phyloP scores from a whole-genome alignment of 805 yeast species.

The Pichia manshurica region DNA sequence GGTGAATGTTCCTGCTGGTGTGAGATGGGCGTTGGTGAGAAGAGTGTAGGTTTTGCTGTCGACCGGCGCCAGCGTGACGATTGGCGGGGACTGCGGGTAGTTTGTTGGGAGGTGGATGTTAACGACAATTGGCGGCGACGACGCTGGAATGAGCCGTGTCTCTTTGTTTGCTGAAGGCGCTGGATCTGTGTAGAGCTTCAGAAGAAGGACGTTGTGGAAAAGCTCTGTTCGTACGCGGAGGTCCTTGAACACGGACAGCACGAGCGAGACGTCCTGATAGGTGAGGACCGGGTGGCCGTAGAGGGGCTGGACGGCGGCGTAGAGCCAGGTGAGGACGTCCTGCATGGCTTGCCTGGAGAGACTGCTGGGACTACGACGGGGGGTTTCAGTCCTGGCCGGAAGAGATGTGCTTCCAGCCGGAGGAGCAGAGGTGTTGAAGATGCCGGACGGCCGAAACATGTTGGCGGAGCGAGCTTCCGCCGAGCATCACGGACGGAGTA shows the following conservation, averaged over 20 bases:
- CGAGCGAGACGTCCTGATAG: slow-evolving; percentile 57
- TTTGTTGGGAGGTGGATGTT: slow-evolving; percentile 23
- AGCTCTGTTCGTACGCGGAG: slow-evolving; percentile 31
- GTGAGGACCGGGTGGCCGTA: slow-evolving; percentile 52
- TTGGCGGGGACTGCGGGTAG: slow-evolving; percentile 48
- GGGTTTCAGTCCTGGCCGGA: too few species aligned
- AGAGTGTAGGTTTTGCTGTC: background rate
- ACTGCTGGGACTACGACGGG: too few species aligned
- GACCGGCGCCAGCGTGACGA: slow-evolving; percentile 36
- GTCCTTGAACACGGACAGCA: slow-evolving; percentile 44
- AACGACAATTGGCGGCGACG: background rate
- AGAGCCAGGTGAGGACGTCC: slow-evolving; percentile 43
- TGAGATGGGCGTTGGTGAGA: background rate
- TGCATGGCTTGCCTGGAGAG: slow-evolving; percentile 33
- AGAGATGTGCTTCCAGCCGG: too few species aligned
- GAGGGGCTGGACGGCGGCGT: slow-evolving; percentile 35
- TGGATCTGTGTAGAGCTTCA: background rate
- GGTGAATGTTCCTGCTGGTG: background rate
- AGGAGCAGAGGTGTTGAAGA: too few species aligned
- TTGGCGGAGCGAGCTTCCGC: too few species aligned
- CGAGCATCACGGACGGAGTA: too few species aligned
- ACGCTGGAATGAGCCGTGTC: too few species aligned
- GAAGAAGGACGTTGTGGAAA: background rate
- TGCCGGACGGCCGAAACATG: too few species aligned
- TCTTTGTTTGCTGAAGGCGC: too few species aligned